Base-by-base conservation (phyloP, 2,329 filamentous ascomycete species). In the Scopulariopsis brevicaulis region DNA sequence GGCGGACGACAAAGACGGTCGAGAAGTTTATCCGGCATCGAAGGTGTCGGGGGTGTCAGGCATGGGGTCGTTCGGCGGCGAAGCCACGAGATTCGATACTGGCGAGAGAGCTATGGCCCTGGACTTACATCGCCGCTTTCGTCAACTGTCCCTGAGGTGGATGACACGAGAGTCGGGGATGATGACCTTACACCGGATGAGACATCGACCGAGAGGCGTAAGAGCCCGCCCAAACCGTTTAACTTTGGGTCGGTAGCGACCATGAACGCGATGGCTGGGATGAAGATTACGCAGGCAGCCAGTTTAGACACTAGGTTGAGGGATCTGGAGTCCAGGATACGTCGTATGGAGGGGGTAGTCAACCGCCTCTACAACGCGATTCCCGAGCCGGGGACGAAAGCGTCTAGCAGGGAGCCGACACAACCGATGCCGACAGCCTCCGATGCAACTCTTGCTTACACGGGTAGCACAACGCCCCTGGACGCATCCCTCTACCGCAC, bases 81-180 rank as follows among this genome's bases (percentile, higher is more conserved):
- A 34, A 85, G 81, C 64, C 81, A 83, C 58, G 83, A 86, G 66
- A 84, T 85, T 46, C 77, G 80, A 14, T 83, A 82, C 64, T 85
- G 83, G 82, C 75, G 83, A 60, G 78, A 81, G 64, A 85, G 82
- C 61, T 82, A 83, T 61, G 78, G 77, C 53, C 74, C 74, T 1
- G 74, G 73, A 1, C 71, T 78, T 55, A 65, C 77, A 58, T 83
- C 81, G 7, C 79, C 80, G 0, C 68, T 78, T 35, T 78, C 79
- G 4, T 80, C 79, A 2, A 68, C 71, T 51, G 68, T 68, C 22
- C 70, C 73, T n/a, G 72, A 75, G 40, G 62, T 63, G 56, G 68
- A 73, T 53, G 70, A 72, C 2, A 58, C 62, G 0, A 66, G 64
- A 25, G 58, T 64, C 20, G 62, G 63, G 2, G 64, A 66, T 18